Evolutionary conservation across 305 asterid species (phyloP).

Genomic region (Fraxinus dipetala): DNA sequence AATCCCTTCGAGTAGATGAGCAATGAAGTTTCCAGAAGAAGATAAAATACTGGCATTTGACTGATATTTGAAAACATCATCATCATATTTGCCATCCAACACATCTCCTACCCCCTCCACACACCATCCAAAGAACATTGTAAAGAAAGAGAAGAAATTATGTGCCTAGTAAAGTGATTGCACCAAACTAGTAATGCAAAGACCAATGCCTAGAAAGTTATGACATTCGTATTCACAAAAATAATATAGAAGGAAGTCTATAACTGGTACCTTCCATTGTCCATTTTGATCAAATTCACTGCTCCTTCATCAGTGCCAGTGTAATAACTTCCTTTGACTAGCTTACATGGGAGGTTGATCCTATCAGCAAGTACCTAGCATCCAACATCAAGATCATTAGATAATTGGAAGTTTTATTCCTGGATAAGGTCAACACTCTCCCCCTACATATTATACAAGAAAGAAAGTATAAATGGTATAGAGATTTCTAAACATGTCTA

Average conservation of each 20-base stretch:
- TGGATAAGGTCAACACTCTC: background rate
- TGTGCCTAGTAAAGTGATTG: background rate
- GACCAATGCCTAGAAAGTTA: background rate
- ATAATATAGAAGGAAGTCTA: conserved; percentile 16
- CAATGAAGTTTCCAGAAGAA: background rate
- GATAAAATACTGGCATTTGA: conserved; percentile 1
- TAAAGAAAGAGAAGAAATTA: background rate
- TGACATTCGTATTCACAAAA: background rate
- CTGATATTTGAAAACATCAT: conserved; percentile 9
- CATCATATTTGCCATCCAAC: conserved; percentile 14
- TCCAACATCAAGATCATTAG: conserved; percentile 32
- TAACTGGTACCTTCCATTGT: conserved; percentile 67
- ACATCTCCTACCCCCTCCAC: background rate
- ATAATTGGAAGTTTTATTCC: conserved; percentile 13
- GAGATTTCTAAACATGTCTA: background rate
- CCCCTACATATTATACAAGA: conserved; percentile 7
- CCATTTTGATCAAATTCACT: conserved; percentile 85
- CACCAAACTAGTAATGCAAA: background rate
- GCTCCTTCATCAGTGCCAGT: conserved; percentile 99
- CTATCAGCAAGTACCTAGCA: conserved; percentile 92
- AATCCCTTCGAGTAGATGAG: background rate
- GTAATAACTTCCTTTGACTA: conserved; percentile 92
- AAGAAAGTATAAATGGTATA: background rate
- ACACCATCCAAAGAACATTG: background rate
- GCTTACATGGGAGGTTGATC: conserved; percentile 88